Conservation (phyloP, 1,284 basidiomycete genomes). For the Microbotryum silenes-acaulis region DNA sequence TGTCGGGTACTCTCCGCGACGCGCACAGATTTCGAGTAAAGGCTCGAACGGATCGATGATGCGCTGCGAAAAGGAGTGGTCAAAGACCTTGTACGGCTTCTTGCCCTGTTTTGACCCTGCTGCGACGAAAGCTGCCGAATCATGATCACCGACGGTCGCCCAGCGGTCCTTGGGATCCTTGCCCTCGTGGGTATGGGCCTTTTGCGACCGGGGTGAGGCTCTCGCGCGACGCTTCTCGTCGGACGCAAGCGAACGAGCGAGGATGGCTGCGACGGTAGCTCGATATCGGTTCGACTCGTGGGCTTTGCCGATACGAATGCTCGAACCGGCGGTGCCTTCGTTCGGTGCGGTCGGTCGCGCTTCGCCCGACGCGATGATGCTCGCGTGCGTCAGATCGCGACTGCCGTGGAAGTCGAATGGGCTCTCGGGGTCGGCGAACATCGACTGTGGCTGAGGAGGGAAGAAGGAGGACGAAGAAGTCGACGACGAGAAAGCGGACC, state of each 20-base stretch:
- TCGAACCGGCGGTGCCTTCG: slow-evolving; percentile 13
- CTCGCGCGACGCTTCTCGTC: slow-evolving; percentile 13
- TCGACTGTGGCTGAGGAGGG: neutral
- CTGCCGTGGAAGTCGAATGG: slow-evolving; percentile 13
- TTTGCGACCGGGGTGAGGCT: neutral
- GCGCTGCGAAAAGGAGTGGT: slow-evolving; percentile 26
- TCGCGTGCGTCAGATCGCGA: slow-evolving; percentile 10
- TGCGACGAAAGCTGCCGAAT: slow-evolving; percentile 9
- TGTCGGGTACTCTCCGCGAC: slow-evolving; percentile 16
- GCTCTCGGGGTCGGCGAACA: slow-evolving; percentile 5
- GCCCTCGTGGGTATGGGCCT: neutral
- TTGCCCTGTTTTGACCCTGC: slow-evolving; percentile 9
- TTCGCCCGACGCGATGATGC: slow-evolving; percentile 19
- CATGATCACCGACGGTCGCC: neutral
- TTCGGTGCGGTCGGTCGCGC: slow-evolving; percentile 7
- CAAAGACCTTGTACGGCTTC: slow-evolving; percentile 32
- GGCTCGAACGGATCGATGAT: slow-evolving; percentile 31
- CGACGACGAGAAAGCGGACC: slow-evolving; percentile 8
- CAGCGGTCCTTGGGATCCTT: slow-evolving; percentile 1
- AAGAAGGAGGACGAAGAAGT: slow-evolving; percentile 19
- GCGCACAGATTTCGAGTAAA: slow-evolving; percentile 24
- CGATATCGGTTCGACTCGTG: slow-evolving; percentile 13
- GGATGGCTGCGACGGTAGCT: slow-evolving; percentile 14
- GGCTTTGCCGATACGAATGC: slow-evolving; percentile 13
- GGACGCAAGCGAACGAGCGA: slow-evolving; percentile 17